Conservation (phyloP, 2,329 filamentous ascomycete species). For the Fusarium ambrosium region DNA sequence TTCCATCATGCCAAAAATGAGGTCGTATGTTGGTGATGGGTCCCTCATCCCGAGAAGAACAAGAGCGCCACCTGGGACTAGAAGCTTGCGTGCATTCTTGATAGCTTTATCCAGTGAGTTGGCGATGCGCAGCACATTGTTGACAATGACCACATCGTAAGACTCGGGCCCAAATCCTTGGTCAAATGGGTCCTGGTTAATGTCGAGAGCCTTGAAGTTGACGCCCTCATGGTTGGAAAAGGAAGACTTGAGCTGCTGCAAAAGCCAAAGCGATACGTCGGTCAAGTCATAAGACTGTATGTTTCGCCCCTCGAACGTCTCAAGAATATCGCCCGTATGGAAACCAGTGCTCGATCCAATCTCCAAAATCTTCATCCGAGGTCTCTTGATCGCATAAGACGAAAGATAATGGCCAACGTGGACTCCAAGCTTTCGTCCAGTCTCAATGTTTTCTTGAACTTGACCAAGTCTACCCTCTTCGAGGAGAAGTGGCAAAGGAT, state of each 20-base stretch:
- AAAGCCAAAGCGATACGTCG: neutral
- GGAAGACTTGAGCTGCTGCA: neutral
- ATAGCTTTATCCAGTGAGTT: neutral
- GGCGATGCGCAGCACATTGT: constrained; percentile 7
- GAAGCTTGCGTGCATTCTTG: neutral
- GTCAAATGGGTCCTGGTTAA: constrained; percentile 7
- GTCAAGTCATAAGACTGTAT: neutral
- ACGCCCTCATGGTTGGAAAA: neutral
- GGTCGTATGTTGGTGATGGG: constrained; percentile 21
- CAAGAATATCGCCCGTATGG: neutral
- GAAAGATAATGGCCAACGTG: constrained; percentile 19
- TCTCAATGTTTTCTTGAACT: neutral
- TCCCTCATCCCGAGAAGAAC: constrained; percentile 16
- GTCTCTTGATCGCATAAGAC: constrained; percentile 7
- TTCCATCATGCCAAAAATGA: constrained; percentile 26
- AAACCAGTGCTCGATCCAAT: constrained; percentile 9
- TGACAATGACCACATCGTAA: constrained; percentile 14
- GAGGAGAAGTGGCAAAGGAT: neutral
- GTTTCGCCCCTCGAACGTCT: neutral
- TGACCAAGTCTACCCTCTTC: neutral
- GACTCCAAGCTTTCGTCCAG: neutral
- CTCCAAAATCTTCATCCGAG: constrained; percentile 9
- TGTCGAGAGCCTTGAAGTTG: constrained; percentile 5
- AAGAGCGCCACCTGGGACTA: constrained; percentile 6
- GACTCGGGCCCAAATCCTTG: constrained; percentile 2